These are phyloP conservation scores for Amanita thiersii DNA, from an alignment of 768 basidiomycete genomes.

Conservation along the genomic window DNA sequence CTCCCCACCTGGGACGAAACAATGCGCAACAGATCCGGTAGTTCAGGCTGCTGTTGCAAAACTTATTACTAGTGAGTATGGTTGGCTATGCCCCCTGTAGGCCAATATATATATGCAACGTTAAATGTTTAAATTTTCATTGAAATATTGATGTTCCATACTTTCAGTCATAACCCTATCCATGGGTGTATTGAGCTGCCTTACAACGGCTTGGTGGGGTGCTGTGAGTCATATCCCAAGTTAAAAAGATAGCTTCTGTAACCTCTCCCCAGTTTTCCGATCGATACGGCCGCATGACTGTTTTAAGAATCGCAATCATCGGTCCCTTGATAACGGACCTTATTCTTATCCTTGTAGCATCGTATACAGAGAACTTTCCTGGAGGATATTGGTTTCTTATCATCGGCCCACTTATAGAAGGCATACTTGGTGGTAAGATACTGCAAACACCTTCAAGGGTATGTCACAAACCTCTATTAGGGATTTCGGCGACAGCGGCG, in stretches of 20 bases:
- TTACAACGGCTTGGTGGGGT: constrained; percentile 86
- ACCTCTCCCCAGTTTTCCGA: constrained; percentile 58
- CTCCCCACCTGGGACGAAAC: too few species aligned
- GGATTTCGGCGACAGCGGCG: constrained; percentile 40
- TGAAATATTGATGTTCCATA: constrained; percentile 12
- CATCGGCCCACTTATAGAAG: constrained; percentile 58
- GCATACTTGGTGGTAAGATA: constrained; percentile 63
- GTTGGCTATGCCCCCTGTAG: too few species aligned
- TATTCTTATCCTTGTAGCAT: constrained; percentile 58
- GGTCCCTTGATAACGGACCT: constrained; percentile 59
- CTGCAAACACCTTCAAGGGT: constrained; percentile 4
- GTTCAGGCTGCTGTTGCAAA: constrained; percentile 68
- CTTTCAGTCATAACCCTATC: constrained; percentile 57
- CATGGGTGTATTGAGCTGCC: constrained; percentile 65
- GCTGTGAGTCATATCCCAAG: constrained; percentile 41
- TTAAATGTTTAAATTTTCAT: too few species aligned
- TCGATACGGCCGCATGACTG: constrained; percentile 57
- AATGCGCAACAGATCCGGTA: constrained; percentile 61
- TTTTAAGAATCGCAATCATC: constrained; percentile 52
- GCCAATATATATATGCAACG: too few species aligned
- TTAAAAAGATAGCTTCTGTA: not conserved
- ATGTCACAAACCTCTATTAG: constrained; percentile 25
- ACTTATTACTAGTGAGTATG: constrained; percentile 53
- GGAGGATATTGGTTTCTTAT: constrained; percentile 80
- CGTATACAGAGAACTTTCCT: constrained; percentile 51